phyloP scores from a whole-genome alignment of 495 filamentous ascomycete species.

The Apodospora peruviana region DNA sequence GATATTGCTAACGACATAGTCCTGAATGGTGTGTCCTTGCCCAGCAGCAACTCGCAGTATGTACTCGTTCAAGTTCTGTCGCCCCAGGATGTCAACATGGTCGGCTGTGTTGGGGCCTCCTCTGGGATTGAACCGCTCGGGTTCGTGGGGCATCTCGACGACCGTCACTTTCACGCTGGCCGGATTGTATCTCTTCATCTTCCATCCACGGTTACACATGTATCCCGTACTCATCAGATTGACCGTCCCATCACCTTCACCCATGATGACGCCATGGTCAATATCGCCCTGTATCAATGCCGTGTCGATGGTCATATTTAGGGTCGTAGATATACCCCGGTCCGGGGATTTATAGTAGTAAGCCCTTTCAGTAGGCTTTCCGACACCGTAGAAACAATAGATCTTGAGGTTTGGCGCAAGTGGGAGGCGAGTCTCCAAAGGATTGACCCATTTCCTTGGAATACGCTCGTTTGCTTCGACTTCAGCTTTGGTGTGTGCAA shows the following conservation, averaged over 20 bases:
- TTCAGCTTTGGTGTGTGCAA: conserved; percentile 74
- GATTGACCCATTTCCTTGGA: conserved; percentile 87
- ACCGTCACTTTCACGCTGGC: conserved; percentile 73
- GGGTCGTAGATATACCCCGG: conserved; percentile 52
- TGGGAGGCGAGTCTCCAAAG: conserved; percentile 83
- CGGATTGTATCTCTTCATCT: conserved; percentile 89
- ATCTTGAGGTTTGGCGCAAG: conserved; percentile 88
- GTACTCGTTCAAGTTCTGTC: conserved; percentile 83
- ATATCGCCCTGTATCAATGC: conserved; percentile 56
- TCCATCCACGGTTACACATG: conserved; percentile 95
- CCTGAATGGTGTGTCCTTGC: conserved; percentile 70
- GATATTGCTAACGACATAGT: conserved; percentile 75
- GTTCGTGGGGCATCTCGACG: conserved; percentile 94
- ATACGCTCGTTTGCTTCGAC: conserved; percentile 83
- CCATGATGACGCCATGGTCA: conserved; percentile 86
- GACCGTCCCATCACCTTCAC: conserved; percentile 94
- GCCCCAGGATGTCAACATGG: conserved; percentile 92
- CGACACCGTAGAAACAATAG: conserved; percentile 95
- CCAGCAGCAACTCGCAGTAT: conserved; percentile 88
- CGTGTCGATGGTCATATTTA: conserved; percentile 92
- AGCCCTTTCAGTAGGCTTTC: conserved; percentile 82
- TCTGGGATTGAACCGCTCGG: conserved; percentile 81
- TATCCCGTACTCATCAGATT: conserved; percentile 83
- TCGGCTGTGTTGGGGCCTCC: conserved; percentile 95
- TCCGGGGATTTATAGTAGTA: conserved; percentile 84